phyloP scores from a whole-genome alignment of 352 stramenopile genomes.

The Phytophthora tentaculata region DNA sequence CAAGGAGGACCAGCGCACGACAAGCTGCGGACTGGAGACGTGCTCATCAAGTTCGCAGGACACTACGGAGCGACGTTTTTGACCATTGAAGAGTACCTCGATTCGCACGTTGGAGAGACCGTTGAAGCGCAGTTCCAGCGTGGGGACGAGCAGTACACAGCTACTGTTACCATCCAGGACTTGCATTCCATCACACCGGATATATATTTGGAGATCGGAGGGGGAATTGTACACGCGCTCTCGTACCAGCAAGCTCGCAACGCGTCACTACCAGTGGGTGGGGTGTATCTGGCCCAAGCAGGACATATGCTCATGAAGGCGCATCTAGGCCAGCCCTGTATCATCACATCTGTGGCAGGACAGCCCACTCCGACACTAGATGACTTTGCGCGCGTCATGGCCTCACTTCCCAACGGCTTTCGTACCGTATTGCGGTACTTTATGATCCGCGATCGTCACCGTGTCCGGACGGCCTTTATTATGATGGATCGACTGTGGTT shows the following conservation, averaged over 20 bases:
- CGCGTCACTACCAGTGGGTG: slow-evolving; percentile 72
- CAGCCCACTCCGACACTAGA: slow-evolving; percentile 84
- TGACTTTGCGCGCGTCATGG: slow-evolving; percentile 80
- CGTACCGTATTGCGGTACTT: slow-evolving; percentile 88
- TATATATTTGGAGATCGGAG: slow-evolving; percentile 86
- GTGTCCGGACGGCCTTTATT: slow-evolving; percentile 86
- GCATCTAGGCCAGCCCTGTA: slow-evolving; percentile 82
- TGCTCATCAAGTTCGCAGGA: slow-evolving; percentile 84
- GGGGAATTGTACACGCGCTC: slow-evolving; percentile 87
- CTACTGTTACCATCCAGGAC: slow-evolving; percentile 62
- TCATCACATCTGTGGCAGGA: slow-evolving; percentile 86
- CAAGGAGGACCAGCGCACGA: slow-evolving; percentile 75
- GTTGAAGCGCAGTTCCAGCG: slow-evolving; percentile 82
- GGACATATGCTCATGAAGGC: slow-evolving; percentile 93
- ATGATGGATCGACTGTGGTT: slow-evolving; percentile 93
- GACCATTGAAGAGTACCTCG: slow-evolving; percentile 78
- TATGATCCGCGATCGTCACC: slow-evolving; percentile 87
- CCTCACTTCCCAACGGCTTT: slow-evolving; percentile 76
- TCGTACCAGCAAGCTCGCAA: slow-evolving; percentile 91
- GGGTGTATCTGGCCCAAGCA: slow-evolving; percentile 86
- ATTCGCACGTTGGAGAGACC: slow-evolving; percentile 68
- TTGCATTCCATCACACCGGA: slow-evolving; percentile 86
- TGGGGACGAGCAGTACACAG: slow-evolving; percentile 59
- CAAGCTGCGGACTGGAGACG: slow-evolving; percentile 85
- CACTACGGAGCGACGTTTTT: slow-evolving; percentile 86